A percentile compares a stretch with the other conserved stretches of the same genome.
Evolutionary conservation across 1,139 yeast genomes (phyloP).

Genomic region (Taphrina flavorubra): DNA sequence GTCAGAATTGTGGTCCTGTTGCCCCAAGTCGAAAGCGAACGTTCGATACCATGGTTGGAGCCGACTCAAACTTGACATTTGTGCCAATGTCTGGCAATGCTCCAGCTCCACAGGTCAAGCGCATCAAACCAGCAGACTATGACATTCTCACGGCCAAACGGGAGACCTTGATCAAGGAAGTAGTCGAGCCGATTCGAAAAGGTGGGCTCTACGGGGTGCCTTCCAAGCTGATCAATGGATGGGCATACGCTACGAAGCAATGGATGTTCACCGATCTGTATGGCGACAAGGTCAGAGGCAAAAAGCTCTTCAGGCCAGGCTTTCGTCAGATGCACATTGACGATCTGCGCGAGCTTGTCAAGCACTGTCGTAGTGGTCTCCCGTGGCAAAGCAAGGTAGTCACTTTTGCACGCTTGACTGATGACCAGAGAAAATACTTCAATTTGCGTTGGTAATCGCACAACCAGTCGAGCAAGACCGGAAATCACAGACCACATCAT

Average conservation of each 20-base stretch:
- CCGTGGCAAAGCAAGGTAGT: conserved; percentile 12
- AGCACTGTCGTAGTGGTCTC: conserved; percentile 8
- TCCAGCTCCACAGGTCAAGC: not conserved
- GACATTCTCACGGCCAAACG: not conserved
- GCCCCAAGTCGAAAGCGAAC: not conserved
- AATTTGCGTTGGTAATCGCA: not conserved
- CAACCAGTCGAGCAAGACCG: no score
- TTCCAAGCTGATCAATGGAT: conserved; percentile 10
- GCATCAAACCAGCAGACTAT: not conserved
- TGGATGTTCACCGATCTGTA: not conserved
- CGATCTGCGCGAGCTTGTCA: conserved; percentile 8
- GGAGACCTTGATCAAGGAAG: conserved; percentile 6
- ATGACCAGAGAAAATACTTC: not conserved
- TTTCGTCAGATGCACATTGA: not conserved
- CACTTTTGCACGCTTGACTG: conserved; percentile 7
- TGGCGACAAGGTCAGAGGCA: not conserved
- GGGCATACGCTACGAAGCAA: conserved; percentile 7
- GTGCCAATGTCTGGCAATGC: not conserved
- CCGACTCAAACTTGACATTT: not conserved
- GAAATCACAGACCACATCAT: no score
- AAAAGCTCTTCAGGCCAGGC: conserved; percentile 10
- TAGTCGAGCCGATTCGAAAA: not conserved
- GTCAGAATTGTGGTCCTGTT: not conserved
- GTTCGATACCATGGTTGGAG: not conserved
- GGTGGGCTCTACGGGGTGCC: conserved; percentile 9